Evolutionary conservation across 768 basidiomycete species (phyloP), one percentile per base, ranked within the genome.

Genomic region (Hypholoma sublateritium): DNA sequence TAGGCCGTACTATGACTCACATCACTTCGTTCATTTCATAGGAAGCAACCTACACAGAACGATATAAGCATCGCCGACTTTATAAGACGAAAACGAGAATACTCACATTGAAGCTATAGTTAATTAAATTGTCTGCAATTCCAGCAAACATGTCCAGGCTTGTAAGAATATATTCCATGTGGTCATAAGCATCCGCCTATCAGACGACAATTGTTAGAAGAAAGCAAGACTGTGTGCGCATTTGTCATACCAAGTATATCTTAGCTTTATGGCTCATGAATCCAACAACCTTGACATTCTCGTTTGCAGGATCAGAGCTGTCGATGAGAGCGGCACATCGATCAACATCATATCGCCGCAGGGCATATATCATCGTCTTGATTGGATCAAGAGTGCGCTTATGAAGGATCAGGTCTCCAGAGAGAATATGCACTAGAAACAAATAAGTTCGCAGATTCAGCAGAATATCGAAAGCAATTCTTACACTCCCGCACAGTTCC

Each of bases 1-100:
- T 21, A 17, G 7, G 13, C 22, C 47, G 9, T 46, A 49, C 58
- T 32, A 35, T 42, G n/a, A 68, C 78, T 39, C 64, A 82, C 87
- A 91, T 90, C 47, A 85, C 83, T 67, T 85, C 77, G 65, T 89
- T 89, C 86, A 85, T 89, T 61, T 89, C 83, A 66, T 89, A 86
- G 11, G 87, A 85, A 14, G 85, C 80, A 72, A 87, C 80, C 88
- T 89, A 63, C 24, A 35, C 12, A 22, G n/a, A 32, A 8, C 34
- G 32, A 50, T 39, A 13, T 44, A 32, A 34, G 17, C 19, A 12
- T 41, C n/a, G 61, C 56, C 36, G 6, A 12, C 22, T 37, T 22
- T 21, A 13, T 22, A 35, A 21, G 6, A 45, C 46, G 28, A 6
- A 46, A 51, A 13, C 1, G 24, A 39, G 47, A 28, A 56, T 19